These are phyloP conservation scores for Tricholoma sp. DNA, from an alignment of 768 basidiomycete genomes.

Conservation along the genomic window DNA sequence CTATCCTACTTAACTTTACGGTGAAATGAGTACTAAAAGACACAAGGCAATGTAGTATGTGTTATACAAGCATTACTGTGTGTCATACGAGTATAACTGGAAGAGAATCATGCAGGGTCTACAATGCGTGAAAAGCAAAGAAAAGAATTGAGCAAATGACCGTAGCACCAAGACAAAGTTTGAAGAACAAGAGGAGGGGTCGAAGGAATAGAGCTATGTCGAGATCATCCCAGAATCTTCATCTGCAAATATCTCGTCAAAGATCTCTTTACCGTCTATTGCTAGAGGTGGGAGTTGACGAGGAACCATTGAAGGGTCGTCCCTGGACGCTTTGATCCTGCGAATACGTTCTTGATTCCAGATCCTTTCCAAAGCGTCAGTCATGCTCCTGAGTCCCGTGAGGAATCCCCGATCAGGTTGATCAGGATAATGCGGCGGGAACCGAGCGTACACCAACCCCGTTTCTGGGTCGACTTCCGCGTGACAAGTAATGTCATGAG, in stretches of 20 bases:
- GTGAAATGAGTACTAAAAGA: not conserved
- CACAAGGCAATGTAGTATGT: not conserved
- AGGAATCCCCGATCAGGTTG: constrained; percentile 93
- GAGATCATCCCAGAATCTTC: constrained; percentile 78
- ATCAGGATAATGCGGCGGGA: constrained; percentile 87
- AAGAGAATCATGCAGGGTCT: constrained; percentile 7
- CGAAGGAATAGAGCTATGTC: constrained; percentile 34
- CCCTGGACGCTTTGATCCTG: constrained; percentile 58
- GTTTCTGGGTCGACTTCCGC: constrained; percentile 78
- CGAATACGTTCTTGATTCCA: constrained; percentile 83
- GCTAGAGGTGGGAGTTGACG: constrained; percentile 60
- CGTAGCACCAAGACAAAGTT: too few species aligned
- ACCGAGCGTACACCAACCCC: constrained; percentile 84
- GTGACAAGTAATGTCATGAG: constrained; percentile 53
- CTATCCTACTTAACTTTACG: not conserved
- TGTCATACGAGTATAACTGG: not conserved
- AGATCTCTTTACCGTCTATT: constrained; percentile 74
- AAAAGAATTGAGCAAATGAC: not conserved
- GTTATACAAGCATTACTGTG: not conserved
- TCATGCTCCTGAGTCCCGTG: constrained; percentile 81
- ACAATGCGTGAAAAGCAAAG: not conserved
- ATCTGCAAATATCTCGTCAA: constrained; percentile 66
- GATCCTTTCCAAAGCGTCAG: constrained; percentile 71
- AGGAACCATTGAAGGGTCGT: constrained; percentile 42
- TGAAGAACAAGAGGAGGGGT: constrained; percentile 3